A percentile compares a stretch with the other conserved stretches of the same genome.
Conservation (phyloP, 495 filamentous ascomycete species). For the Aspergillus asperescens region DNA sequence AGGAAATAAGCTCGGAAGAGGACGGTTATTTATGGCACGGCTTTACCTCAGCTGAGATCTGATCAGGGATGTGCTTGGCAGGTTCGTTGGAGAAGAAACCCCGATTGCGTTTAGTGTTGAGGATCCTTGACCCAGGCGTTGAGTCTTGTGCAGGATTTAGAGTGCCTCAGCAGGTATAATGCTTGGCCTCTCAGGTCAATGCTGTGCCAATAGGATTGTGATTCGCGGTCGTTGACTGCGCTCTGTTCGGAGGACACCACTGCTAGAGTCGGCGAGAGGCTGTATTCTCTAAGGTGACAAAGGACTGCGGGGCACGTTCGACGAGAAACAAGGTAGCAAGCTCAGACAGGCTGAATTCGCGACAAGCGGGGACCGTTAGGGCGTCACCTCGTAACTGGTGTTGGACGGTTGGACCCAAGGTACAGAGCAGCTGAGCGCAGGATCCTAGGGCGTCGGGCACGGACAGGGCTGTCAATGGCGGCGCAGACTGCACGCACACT, state of each 20-base stretch:
- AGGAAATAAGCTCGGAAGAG: constrained; percentile 9
- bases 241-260: neutral
- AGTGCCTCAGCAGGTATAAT: constrained; percentile 27
- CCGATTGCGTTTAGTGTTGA: constrained; percentile 24
- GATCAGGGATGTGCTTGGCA: constrained; percentile 6
- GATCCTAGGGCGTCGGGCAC: constrained; percentile 25
- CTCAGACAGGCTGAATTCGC: neutral
- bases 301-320: neutral
- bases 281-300: neutral
- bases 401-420: neutral
- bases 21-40: constrained; percentile 2
- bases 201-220: constrained; percentile 18
- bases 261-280: neutral
- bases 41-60: constrained; percentile 16
- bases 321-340: neutral
- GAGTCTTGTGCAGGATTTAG: constrained; percentile 30
- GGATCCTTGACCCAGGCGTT: constrained; percentile 16
- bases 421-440: constrained; percentile 10
- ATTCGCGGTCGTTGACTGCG: constrained; percentile 3
- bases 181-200: constrained; percentile 19
- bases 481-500: neutral
- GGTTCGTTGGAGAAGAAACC: constrained; percentile 3
- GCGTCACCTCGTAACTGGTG: neutral
- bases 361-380: neutral
- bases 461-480: constrained; percentile 14